Base-by-base conservation (phyloP, 2,329 filamentous ascomycete species). In the Hortaea werneckii region DNA sequence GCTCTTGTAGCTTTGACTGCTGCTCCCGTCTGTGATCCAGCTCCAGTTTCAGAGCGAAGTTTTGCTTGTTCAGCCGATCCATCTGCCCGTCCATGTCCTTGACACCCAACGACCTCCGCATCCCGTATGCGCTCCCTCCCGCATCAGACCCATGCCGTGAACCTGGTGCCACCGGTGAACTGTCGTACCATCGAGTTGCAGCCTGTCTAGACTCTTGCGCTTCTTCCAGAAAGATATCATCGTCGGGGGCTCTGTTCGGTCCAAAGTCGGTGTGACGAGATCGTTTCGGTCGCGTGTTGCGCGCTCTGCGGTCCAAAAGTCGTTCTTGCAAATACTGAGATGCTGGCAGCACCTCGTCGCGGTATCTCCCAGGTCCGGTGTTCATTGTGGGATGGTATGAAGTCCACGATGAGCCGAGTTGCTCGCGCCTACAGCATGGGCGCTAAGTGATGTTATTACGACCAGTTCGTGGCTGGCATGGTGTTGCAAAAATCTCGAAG, bases 11-110 rank as follows among this genome's bases (percentile, higher is more conserved):
- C 20, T 67, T 67, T 6, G 71, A 72, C 56, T 83, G 80, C 44
- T 76, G 73, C 63, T 87, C 77, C 28, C 83, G 73, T 5, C 81
- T 74, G 58, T 87, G 82, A 54, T 76, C 85, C 1, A 87, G 64
- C 59, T 87, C 82, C 29, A 87, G 69, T 62, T 87, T 87, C 37
- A 87, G 71, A 53, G 85, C 82, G 54, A 87, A 87, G 57, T 87
- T 87, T 64, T 85, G 78, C 59, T 87, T 87, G 61, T 82, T 79
- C 20, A 87, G 65, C 1, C 72, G 80, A 4, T 82, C 83, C 43
- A 86, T 66, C 44, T 80, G 77, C 74, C 83, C 56, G 42, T 86
- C 82, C 69, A 83, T 80, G 54, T 85, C 81, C 58, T 82, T 81
- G 5, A 79, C 66, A 2, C 81, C 80, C 63, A 83, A 49, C 8